A percentile compares a stretch with the other conserved stretches of the same genome.
These are phyloP conservation scores for Linum trigynum DNA, from an alignment of 345 rosid species.

Conservation along the genomic window DNA sequence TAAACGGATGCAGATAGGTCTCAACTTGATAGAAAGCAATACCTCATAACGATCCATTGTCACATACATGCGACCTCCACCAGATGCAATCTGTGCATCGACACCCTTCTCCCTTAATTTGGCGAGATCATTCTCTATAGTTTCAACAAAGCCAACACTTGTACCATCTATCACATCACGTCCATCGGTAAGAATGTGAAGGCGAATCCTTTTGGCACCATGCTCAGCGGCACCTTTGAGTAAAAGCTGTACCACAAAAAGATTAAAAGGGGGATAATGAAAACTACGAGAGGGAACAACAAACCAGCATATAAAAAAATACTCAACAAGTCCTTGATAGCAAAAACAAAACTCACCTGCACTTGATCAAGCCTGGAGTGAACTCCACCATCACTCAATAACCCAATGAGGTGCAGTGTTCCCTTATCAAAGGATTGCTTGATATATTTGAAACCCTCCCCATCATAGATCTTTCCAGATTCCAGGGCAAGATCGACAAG, in stretches of 20 bases:
- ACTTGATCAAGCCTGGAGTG: constrained; percentile 93
- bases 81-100: constrained; percentile 91
- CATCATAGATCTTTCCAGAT: constrained; percentile 71
- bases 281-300: neutral
- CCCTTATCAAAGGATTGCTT: constrained; percentile 44
- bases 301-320: neutral
- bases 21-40: neutral
- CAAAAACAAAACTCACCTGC: constrained; percentile 34
- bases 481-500: constrained; percentile 89
- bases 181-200: constrained; percentile 91
- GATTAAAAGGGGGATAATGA: neutral
- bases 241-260: constrained; percentile 41
- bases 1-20: neutral
- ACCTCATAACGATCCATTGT: constrained; percentile 99
- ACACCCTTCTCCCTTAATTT: constrained; percentile 56
- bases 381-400: constrained; percentile 94
- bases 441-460: constrained; percentile 76
- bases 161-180: constrained; percentile 97
- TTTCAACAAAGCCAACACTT: constrained; percentile 77
- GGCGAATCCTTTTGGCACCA: constrained; percentile 87
- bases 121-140: constrained; percentile 61
- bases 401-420: constrained; percentile 80
- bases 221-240: constrained; percentile 72
- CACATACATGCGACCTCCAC: constrained; percentile 98
- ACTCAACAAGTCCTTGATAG: neutral